phyloP scores from a whole-genome alignment of 257 asterid species.

The Solanum virginianum region DNA sequence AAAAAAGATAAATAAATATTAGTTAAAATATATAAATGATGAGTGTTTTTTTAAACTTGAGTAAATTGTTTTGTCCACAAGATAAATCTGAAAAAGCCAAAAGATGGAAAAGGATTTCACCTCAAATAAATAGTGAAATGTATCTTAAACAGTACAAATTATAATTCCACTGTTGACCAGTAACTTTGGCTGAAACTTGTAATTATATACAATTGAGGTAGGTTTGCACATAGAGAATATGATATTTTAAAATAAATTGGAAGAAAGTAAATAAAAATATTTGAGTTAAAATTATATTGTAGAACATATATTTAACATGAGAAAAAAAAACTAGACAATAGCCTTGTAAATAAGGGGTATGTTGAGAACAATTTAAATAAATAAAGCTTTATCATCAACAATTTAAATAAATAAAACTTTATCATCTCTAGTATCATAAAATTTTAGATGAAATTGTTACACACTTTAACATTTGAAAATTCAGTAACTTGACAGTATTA shows the following conservation, averaged over 20 bases:
- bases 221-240: background rate
- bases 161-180: background rate
- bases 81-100: background rate
- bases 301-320: too few relatives aligned
- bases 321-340: too few relatives aligned
- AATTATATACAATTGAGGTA: background rate
- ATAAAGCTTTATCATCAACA: background rate
- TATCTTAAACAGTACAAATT: background rate
- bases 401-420: background rate
- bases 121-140: background rate
- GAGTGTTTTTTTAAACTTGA: background rate
- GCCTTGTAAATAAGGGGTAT: too few relatives aligned
- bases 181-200: background rate
- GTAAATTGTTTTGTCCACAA: conserved; percentile 3
- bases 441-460: background rate
- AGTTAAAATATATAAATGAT: too few relatives aligned
- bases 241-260: background rate
- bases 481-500: too few relatives aligned
- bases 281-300: background rate
- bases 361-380: too few relatives aligned
- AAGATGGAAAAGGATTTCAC: background rate
- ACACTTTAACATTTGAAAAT: background rate
- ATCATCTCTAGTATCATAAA: background rate
- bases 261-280: background rate
- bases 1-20: too few relatives aligned